Conservation (phyloP, 2,329 filamentous ascomycete species). For the Lachnellula hyalina region DNA sequence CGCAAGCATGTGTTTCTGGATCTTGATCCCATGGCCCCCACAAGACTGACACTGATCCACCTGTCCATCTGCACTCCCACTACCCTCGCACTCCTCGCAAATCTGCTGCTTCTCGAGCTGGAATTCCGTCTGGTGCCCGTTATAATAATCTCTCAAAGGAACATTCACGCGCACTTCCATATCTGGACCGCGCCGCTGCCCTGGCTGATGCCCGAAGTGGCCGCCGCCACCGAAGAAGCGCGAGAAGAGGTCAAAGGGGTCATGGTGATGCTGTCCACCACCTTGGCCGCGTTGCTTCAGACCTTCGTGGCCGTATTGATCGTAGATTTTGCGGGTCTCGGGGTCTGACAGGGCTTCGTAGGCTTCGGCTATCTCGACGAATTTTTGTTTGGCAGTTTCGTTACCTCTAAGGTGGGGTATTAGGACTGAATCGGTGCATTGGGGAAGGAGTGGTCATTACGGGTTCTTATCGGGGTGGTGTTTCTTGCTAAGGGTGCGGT, state of each 20-base stretch:
- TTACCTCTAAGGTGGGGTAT: constrained; percentile 55
- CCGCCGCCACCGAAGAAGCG: constrained; percentile 86
- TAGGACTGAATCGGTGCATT: constrained; percentile 1
- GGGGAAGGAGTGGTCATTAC: constrained; percentile 41
- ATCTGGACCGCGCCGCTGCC: constrained; percentile 77
- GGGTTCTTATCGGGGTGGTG: constrained; percentile 98
- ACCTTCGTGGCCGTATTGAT: constrained; percentile 88
- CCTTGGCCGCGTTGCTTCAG: constrained; percentile 77
- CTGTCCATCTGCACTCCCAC: constrained; percentile 74
- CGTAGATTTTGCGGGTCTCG: constrained; percentile 82
- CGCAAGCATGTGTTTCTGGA: constrained; percentile 87
- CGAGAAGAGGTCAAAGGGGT: constrained; percentile 94
- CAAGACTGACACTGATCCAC: constrained; percentile 78
- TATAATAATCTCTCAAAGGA: constrained; percentile 87
- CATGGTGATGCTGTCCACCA: constrained; percentile 58
- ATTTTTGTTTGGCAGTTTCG: constrained; percentile 76
- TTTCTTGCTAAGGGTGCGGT: constrained; percentile 87
- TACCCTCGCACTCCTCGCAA: constrained; percentile 85
- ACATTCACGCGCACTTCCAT: constrained; percentile 81
- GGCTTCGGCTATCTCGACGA: constrained; percentile 89
- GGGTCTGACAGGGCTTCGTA: constrained; percentile 85
- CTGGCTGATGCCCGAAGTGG: constrained; percentile 62
- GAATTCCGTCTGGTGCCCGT: constrained; percentile 79
- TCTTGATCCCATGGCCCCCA: constrained; percentile 72
- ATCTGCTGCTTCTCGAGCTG: constrained; percentile 91